Evolutionary conservation across 1,284 basidiomycete genomes (phyloP), one percentile per base, ranked within the genome.

Genomic region (Quambalaria eucalypti): DNA sequence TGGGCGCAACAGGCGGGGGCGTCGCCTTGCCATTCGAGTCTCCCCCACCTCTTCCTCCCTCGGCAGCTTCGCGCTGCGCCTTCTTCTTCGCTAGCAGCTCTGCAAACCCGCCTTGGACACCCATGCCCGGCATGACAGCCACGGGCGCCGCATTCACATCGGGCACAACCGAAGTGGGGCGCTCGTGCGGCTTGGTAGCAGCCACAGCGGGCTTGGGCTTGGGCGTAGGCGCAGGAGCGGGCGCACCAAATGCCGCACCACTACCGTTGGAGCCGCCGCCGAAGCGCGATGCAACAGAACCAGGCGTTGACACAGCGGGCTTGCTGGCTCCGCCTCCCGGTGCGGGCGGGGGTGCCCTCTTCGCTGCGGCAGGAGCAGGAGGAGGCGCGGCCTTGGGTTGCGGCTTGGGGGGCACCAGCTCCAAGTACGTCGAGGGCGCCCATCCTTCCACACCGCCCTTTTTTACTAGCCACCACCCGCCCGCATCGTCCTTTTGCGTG

Each of bases 391-490:
- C 56, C 21, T 63, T 71, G 33, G 73, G 70, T 31, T 59, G 62
- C 10, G 64, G 73, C 64, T 57, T 77, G 0, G 83, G 81, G 0
- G 84, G 79, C 21, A 84, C 80, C 19, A 61, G 52, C 51, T 77
- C 78, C 60, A 78, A 90, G 89, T 57, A 95, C 95, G 71, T 97
- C 90, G 81, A 88, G 87, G 82, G 91, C 16, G 91, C 88, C 92
- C 92, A 98, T 14, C 90, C 93, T 76, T 97, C 90, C 23, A 79
- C 77, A 0, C 82, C 83, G 54, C 82, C 82, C 78, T 89, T 92
- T 80, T 87, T 89, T 50, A 97, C 86, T 42, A 97, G 81, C 91
- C 93, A 97, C 93, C 93, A 98, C 1, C 82, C 31, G n/a, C 60
- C 65, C 23, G 44, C 65, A 28, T 61, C 55, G 87, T 95, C 90